Evolutionary conservation across 805 yeast genomes (phyloP).

Genomic region (Lipomyces starkeyi): DNA sequence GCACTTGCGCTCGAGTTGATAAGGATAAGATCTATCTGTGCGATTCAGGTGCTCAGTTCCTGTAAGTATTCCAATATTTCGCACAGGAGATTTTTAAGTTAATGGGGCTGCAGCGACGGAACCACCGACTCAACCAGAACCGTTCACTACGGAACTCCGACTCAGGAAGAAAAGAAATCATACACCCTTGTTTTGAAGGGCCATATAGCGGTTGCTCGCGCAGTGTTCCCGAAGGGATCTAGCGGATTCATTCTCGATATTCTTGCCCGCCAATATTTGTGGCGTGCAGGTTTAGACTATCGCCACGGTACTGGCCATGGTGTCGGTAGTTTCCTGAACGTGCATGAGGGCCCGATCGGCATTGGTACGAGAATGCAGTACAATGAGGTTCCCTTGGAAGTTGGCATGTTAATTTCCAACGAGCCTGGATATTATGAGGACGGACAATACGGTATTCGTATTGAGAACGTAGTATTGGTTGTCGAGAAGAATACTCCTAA

Average conservation of each 20-base stretch:
- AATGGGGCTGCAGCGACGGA: slow-evolving; percentile 60
- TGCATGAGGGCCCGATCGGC: slow-evolving; percentile 94
- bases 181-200: slow-evolving; percentile 92
- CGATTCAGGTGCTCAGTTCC: slow-evolving; percentile 90
- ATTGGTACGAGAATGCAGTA: slow-evolving; percentile 60
- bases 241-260: slow-evolving; percentile 79
- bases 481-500: slow-evolving; percentile 49
- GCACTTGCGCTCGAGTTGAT: slow-evolving; percentile 64
- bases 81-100: not conserved
- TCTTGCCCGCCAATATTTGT: slow-evolving; percentile 80
- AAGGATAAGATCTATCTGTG: slow-evolving; percentile 71
- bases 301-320: slow-evolving; percentile 98
- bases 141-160: slow-evolving; percentile 66
- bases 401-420: slow-evolving; percentile 81
- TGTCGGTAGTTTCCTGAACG: slow-evolving; percentile 87
- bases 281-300: slow-evolving; percentile 84
- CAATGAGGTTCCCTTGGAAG: slow-evolving; percentile 56
- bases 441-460: slow-evolving; percentile 86
- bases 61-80: slow-evolving; percentile 39
- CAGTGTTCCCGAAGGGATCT: slow-evolving; percentile 77
- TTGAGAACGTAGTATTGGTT: slow-evolving; percentile 81
- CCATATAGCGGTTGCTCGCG: slow-evolving; percentile 81
- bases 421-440: slow-evolving; percentile 96
- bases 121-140: slow-evolving; percentile 97
- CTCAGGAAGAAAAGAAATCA: slow-evolving; percentile 62